phyloP scores from a whole-genome alignment of 2,329 filamentous ascomycete species.

The Chaetomium strumarium region DNA sequence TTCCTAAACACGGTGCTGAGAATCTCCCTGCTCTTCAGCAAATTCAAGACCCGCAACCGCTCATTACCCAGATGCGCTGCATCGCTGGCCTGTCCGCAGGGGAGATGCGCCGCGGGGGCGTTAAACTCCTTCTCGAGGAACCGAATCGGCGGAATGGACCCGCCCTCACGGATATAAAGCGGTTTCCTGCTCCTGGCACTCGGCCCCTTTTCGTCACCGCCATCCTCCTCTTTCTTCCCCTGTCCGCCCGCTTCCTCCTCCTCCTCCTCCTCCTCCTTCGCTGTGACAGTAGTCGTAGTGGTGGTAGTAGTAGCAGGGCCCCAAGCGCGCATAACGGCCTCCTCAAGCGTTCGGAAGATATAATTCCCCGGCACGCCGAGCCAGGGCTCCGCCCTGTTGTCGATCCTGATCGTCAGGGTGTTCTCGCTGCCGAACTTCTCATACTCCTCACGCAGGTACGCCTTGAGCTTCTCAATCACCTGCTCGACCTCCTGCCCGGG shows the following conservation, averaged over 20 bases:
- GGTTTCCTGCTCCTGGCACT: slow-evolving; percentile 53
- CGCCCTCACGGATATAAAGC: slow-evolving; percentile 91
- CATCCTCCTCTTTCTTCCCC: slow-evolving; percentile 1
- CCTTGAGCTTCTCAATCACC: slow-evolving; percentile 62
- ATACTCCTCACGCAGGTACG: slow-evolving; percentile 68
- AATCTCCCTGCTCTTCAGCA: slow-evolving; percentile 88
- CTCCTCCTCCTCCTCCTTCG: background rate
- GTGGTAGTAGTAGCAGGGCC: slow-evolving; percentile 35
- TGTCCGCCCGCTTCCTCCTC: background rate
- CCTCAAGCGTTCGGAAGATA: slow-evolving; percentile 83
- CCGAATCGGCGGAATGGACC: slow-evolving; percentile 87
- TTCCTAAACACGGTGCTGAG: slow-evolving; percentile 78
- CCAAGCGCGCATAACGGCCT: slow-evolving; percentile 83
- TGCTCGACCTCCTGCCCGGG: slow-evolving; percentile 82
- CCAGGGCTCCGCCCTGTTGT: slow-evolving; percentile 94
- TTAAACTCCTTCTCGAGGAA: slow-evolving; percentile 92
- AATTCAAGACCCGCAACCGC: slow-evolving; percentile 76
- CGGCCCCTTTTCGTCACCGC: slow-evolving; percentile 24
- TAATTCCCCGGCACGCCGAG: slow-evolving; percentile 85
- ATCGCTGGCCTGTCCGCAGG: slow-evolving; percentile 91
- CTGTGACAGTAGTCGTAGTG: background rate
- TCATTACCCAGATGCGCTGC: slow-evolving; percentile 94
- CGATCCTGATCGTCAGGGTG: slow-evolving; percentile 71
- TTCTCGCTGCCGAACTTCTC: slow-evolving; percentile 72
- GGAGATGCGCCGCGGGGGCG: slow-evolving; percentile 85